Evolutionary conservation across 2,329 filamentous ascomycete species (phyloP), one percentile per base, ranked within the genome.

Genomic region (Phyllosticta citrichinensis): DNA sequence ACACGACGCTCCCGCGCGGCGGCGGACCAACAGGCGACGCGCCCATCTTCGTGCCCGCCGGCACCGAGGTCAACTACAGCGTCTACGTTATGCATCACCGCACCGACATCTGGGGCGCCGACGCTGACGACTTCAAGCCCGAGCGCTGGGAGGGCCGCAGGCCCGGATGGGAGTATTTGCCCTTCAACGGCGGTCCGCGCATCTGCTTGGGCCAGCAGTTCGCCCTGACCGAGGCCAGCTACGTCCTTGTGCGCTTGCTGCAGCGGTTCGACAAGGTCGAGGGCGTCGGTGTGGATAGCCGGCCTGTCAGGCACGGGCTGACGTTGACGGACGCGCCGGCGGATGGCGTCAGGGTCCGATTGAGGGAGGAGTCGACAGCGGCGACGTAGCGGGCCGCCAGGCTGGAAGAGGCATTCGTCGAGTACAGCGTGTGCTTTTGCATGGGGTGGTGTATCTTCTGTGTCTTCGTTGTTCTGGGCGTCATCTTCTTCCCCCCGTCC

Each of bases 1-100:
- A 83, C 67, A 81, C 80, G 3, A 71, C 77, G 1, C 71, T 84
- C 0, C 82, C 82, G 30, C 68, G 76, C 33, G 75, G 80, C 62
- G 77, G 81, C 65, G 75, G 81, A 10, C 67, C 76, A 27, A 76
- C 81, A 56, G 76, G 79, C 47, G 70, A 69, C 17, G 71, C 75
- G 1, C 81, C 81, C 0, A 65, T 85, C 12, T 79, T 80, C 62
- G 73, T 84, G 5, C 70, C 69, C 9, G 79, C 79, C 61, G 80
- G 81, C 17, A 74, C 74, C 3, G 64, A 69, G 3, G 74, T 81
- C 51, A 70, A 69, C 27, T 81, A 79, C 65, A 69, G 64, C 58
- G 71, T 77, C 6, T 80, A 77, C 65, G 64, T 73, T 22, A 81
- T 82, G 75, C 81, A 83, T 64, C 74, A 77, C 19, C 75, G 79